phyloP scores from a whole-genome alignment of 2,329 filamentous ascomycete species.

The Penicillium paneum region DNA sequence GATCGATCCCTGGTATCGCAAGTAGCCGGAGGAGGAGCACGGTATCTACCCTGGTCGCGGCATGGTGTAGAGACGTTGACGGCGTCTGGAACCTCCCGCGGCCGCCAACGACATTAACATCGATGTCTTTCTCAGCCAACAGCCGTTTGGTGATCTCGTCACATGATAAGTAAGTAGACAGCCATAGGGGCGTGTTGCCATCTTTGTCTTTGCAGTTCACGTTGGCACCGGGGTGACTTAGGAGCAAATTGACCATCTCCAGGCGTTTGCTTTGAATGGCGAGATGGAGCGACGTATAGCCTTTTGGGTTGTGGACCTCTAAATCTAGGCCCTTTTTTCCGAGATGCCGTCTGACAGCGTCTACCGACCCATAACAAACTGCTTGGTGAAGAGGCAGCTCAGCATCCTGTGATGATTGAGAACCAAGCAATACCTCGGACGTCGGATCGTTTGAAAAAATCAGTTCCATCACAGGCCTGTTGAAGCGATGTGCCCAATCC shows the following conservation, averaged over 20 bases:
- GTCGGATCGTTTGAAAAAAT: neutral
- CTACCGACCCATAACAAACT: neutral
- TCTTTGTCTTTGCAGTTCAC: neutral
- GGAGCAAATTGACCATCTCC: neutral
- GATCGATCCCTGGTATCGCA: neutral
- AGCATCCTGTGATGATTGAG: neutral
- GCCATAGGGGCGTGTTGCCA: slow-evolving; percentile 12
- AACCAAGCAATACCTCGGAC: neutral
- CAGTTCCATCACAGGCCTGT: neutral
- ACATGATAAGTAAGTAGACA: neutral
- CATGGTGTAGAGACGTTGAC: slow-evolving; percentile 7
- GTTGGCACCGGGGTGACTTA: neutral
- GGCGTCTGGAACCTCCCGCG: neutral
- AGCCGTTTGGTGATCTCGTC: slow-evolving; percentile 1
- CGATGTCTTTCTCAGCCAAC: neutral
- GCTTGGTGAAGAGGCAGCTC: slow-evolving; percentile 2
- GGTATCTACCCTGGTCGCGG: neutral
- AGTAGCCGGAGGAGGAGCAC: neutral
- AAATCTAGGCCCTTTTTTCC: neutral
- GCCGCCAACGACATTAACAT: slow-evolving; percentile 7
- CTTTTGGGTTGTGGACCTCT: neutral
- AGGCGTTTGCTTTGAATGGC: neutral
- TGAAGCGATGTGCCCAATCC: neutral
- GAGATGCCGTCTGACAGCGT: slow-evolving; percentile 1
- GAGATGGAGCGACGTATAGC: neutral